Evolutionary conservation across 345 rosid genomes (phyloP).

Genomic region (Dovyalis caffra): DNA sequence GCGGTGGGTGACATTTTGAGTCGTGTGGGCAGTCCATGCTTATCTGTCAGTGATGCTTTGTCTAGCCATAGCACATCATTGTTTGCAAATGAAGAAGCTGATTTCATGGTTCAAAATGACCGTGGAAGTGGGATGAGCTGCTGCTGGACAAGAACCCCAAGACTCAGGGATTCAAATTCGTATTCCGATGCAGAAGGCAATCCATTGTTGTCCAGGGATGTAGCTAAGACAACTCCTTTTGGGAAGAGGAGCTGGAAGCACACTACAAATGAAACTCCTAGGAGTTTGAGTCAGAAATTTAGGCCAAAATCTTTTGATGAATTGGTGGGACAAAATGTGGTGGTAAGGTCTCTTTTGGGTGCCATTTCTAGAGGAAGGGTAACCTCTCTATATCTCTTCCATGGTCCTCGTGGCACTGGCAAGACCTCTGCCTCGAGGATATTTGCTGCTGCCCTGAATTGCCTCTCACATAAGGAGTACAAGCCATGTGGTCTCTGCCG

Average conservation of each 20-base stretch:
- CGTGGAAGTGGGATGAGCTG: constrained; percentile 68
- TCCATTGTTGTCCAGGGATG: constrained; percentile 55
- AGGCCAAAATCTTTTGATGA: constrained; percentile 76
- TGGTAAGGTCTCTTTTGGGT: constrained; percentile 68
- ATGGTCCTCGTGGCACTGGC: constrained; percentile 94
- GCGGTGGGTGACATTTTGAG: constrained; percentile 55
- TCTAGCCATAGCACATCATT: constrained; percentile 46
- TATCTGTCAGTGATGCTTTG: constrained; percentile 46
- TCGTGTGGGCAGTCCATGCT: constrained; percentile 49
- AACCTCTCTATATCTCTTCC: constrained; percentile 73
- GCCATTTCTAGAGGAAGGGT: constrained; percentile 73
- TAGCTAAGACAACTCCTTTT: constrained; percentile 23
- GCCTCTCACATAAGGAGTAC: constrained; percentile 63
- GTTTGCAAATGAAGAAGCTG: constrained; percentile 50
- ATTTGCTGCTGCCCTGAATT: constrained; percentile 90
- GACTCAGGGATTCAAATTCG: constrained; percentile 57
- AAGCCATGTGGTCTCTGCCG: constrained; percentile 89
- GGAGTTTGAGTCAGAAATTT: constrained; percentile 74
- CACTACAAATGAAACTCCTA: constrained; percentile 39
- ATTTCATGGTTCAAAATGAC: constrained; percentile 32
- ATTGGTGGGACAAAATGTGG: constrained; percentile 82
- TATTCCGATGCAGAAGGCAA: constrained; percentile 66
- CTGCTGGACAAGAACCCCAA: constrained; percentile 89
- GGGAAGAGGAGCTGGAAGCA: constrained; percentile 36
- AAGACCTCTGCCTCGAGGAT: constrained; percentile 87